A percentile compares a stretch with the other conserved stretches of the same genome.
Evolutionary conservation across 2,329 filamentous ascomycete genomes (phyloP).

Genomic region (Trichoderma koningiopsis): DNA sequence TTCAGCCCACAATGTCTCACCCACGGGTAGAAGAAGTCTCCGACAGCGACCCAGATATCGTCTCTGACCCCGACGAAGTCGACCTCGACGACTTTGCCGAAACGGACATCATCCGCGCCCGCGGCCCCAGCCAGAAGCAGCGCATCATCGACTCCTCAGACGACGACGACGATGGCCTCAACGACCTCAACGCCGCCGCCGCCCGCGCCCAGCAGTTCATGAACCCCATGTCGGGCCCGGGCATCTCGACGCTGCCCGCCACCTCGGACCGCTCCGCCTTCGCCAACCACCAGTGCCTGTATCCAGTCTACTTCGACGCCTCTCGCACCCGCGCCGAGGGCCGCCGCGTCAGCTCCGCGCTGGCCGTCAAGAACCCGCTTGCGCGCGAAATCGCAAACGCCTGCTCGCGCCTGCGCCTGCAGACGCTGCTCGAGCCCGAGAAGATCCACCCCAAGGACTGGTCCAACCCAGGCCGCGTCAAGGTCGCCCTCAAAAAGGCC

Average conservation of each 20-base stretch:
- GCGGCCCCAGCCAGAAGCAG: constrained; percentile 37
- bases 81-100: constrained; percentile 70
- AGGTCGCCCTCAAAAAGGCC: constrained; percentile 62
- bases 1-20: constrained; percentile 67
- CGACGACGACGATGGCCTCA: constrained; percentile 28
- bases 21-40: constrained; percentile 90
- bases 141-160: constrained; percentile 31
- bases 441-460: constrained; percentile 96
- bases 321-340: constrained; percentile 74
- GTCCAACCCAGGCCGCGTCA: constrained; percentile 91
- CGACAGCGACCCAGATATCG: constrained; percentile 67
- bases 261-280: constrained; percentile 58
- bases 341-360: constrained; percentile 70
- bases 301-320: constrained; percentile 93
- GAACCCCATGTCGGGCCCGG: constrained; percentile 39
- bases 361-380: constrained; percentile 82
- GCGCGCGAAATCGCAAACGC: constrained; percentile 88
- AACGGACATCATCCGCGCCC: constrained; percentile 55
- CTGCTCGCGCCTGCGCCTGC: constrained; percentile 70
- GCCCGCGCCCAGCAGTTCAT: background rate
- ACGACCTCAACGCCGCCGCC: constrained; percentile 36
- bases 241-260: constrained; percentile 36
- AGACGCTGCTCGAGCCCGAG: constrained; percentile 82
- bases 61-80: constrained; percentile 82
- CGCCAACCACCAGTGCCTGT: constrained; percentile 83